A percentile compares a stretch with the other conserved stretches of the same genome.
Conservation (phyloP, 306 rosid genomes). For the Acacia acuminata region DNA sequence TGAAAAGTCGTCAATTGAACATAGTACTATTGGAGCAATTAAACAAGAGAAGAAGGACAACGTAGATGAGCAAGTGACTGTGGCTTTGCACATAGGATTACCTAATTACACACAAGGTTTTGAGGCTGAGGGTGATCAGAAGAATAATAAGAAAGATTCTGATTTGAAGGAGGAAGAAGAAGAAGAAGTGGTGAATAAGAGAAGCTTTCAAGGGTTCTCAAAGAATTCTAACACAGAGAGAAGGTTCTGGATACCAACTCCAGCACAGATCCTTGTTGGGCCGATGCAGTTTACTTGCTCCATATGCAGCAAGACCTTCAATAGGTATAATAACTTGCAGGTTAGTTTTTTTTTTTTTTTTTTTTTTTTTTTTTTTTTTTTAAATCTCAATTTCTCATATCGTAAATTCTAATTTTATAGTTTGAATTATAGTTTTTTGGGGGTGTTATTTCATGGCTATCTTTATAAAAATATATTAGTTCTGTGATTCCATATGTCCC, state of each 20-base stretch:
- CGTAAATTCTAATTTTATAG: background rate
- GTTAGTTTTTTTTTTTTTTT: constrained; percentile 30
- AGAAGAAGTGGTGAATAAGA: constrained; percentile 3
- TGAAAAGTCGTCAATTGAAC: background rate
- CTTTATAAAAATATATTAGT: background rate
- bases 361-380: background rate
- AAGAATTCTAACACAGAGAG: constrained; percentile 46
- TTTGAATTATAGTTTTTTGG: background rate
- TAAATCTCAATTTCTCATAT: background rate
- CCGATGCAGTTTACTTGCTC: constrained; percentile 98
- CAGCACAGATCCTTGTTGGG: constrained; percentile 91
- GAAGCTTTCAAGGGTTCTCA: constrained; percentile 42
- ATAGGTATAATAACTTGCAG: constrained; percentile 98
- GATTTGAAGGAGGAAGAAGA: constrained; percentile 1
- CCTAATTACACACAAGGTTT: background rate
- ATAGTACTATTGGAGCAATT: background rate
- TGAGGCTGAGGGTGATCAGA: background rate
- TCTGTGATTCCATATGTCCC: background rate
- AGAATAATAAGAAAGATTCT: background rate
- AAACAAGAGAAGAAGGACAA: constrained; percentile 1
- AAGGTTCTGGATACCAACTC: constrained; percentile 96
- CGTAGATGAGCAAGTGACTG: background rate
- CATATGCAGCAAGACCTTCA: constrained; percentile 89
- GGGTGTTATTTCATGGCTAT: background rate
- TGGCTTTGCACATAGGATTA: constrained; percentile 19